Conservation (phyloP, 2,329 filamentous ascomycete species). For the Penicillium sp. region DNA sequence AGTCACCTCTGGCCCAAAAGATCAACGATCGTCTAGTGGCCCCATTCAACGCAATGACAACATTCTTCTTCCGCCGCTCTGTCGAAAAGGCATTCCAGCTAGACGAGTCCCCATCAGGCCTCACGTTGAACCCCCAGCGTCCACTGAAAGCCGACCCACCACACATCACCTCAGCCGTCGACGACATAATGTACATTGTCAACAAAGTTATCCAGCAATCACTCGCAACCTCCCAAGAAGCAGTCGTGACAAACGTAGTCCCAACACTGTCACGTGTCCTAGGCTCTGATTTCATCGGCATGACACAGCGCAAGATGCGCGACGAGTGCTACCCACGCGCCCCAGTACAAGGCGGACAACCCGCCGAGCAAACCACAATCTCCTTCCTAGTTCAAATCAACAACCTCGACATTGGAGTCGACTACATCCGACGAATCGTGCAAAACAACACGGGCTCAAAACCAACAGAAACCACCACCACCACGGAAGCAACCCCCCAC, state of each 20-base stretch:
- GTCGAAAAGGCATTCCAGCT: constrained; percentile 98
- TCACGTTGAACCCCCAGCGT: constrained; percentile 72
- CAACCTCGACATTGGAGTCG: constrained; percentile 86
- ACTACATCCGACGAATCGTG: constrained; percentile 87
- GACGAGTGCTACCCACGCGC: constrained; percentile 90
- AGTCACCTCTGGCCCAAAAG: constrained; percentile 78
- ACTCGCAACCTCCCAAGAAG: constrained; percentile 77
- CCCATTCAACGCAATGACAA: constrained; percentile 89
- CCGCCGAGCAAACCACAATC: constrained; percentile 83
- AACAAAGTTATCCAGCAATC: constrained; percentile 86
- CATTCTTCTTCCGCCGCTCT: constrained; percentile 92
- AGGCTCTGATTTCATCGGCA: constrained; percentile 85
- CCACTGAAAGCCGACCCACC: constrained; percentile 74
- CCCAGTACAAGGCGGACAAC: constrained; percentile 71
- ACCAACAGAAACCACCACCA: constrained; percentile 2
- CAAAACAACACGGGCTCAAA: constrained; percentile 57
- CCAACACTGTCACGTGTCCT: constrained; percentile 77
- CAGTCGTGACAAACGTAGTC: constrained; percentile 73
- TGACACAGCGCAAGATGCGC: constrained; percentile 97
- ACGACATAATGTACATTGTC: constrained; percentile 99
- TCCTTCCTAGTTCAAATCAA: constrained; percentile 92
- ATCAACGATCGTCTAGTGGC: constrained; percentile 68
- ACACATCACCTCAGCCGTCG: constrained; percentile 90
- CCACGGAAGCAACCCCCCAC: constrained; percentile 26
- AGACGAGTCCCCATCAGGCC: constrained; percentile 77